Evolutionary conservation across 169 alveolate species (phyloP).

Genomic region (Eimeria praecox): DNA sequence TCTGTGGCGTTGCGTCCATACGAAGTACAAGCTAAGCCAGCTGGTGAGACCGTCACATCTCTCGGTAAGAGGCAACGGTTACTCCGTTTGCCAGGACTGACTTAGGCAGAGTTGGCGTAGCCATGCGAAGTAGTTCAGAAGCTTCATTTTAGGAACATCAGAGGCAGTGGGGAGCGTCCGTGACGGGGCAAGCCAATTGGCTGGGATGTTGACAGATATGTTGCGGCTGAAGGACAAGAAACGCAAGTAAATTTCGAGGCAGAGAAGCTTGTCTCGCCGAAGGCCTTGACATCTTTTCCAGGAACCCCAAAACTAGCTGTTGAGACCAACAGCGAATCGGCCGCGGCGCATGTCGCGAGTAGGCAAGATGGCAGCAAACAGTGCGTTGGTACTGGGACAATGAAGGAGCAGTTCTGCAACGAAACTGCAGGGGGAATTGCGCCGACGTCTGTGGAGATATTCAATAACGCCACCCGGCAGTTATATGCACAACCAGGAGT

Average conservation of each 20-base stretch:
- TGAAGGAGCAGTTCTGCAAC: neutral
- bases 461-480: neutral
- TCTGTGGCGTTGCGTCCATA: neutral
- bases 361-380: neutral
- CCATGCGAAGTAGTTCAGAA: neutral
- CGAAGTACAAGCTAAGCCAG: neutral
- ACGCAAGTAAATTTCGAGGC: neutral
- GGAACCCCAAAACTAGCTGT: neutral
- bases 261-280: neutral
- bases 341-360: neutral
- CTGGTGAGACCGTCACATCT: neutral
- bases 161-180: neutral
- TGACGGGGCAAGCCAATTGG: neutral
- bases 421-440: neutral
- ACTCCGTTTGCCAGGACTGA: neutral
- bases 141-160: neutral
- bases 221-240: neutral
- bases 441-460: neutral
- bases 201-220: neutral
- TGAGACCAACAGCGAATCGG: neutral
- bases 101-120: neutral
- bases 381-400: neutral
- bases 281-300: neutral
- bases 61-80: neutral
- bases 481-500: neutral